Evolutionary conservation across 2,329 filamentous ascomycete species (phyloP).

Genomic region (Colletotrichum tropicicola): DNA sequence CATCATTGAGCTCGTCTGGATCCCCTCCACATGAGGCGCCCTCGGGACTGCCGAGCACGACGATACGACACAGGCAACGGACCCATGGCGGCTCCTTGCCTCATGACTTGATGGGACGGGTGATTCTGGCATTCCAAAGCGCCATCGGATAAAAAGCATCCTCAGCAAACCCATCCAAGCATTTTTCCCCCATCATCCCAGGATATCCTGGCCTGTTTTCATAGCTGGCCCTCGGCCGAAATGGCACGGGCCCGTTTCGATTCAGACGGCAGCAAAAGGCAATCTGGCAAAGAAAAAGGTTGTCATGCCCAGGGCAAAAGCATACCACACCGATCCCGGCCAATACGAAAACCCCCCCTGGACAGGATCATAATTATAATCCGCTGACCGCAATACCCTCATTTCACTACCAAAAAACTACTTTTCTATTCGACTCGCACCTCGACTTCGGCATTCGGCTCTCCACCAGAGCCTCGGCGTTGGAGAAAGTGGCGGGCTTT

Average conservation of each 20-base stretch:
- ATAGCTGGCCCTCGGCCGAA: not conserved
- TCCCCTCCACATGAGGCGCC: constrained; percentile 43
- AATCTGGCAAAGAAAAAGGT: constrained; percentile 6
- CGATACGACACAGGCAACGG: constrained; percentile 15
- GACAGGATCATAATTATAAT: constrained; percentile 30
- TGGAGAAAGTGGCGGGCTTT: constrained; percentile 4
- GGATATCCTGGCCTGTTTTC: constrained; percentile 4
- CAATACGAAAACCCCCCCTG: not conserved
- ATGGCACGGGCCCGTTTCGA: constrained; percentile 8
- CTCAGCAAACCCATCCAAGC: not conserved
- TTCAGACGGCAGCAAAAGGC: constrained; percentile 15
- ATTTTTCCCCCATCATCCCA: not conserved
- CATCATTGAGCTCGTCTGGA: constrained; percentile 66
- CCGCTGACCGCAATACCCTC: constrained; percentile 24
- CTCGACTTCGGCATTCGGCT: constrained; percentile 15
- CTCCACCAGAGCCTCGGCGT: constrained; percentile 17
- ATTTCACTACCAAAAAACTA: not conserved
- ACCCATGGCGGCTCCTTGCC: not conserved
- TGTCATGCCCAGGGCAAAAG: not conserved
- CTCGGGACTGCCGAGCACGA: constrained; percentile 16
- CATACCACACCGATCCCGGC: not conserved
- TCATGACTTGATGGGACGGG: constrained; percentile 15
- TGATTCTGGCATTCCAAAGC: constrained; percentile 7
- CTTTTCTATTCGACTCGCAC: constrained; percentile 13
- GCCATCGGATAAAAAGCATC: not conserved